These are phyloP conservation scores for Paramecium pentaurelia DNA, from an alignment of 73 alveolate species.

Conservation along the genomic window DNA sequence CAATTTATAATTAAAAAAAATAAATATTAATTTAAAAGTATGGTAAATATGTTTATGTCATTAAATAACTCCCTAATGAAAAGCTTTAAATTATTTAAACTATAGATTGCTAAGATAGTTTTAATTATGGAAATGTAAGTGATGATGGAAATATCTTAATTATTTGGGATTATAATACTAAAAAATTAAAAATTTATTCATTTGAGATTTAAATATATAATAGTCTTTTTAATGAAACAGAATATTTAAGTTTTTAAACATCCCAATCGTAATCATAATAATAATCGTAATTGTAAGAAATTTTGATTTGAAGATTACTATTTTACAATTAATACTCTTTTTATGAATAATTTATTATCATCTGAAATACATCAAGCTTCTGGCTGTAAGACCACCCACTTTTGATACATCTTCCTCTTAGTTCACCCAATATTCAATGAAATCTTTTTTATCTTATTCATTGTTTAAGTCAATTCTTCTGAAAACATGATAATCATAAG, in stretches of 20 bases:
- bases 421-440: background rate
- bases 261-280: no score
- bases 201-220: background rate
- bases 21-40: background rate
- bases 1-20: background rate
- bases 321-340: background rate
- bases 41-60: background rate
- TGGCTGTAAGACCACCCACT: background rate
- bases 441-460: background rate
- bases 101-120: background rate
- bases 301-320: background rate
- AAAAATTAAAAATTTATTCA: background rate
- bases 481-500: background rate
- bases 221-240: background rate
- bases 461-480: background rate
- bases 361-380: slow-evolving; percentile 27
- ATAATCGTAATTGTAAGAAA: background rate
- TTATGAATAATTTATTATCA: background rate
- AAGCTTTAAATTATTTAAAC: background rate
- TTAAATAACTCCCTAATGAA: background rate
- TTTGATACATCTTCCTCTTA: slow-evolving; percentile 23
- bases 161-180: background rate
- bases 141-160: background rate
- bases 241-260: background rate
- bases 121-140: background rate